Conservation (phyloP, 495 filamentous ascomycete genomes). For the Neurospora sp. region DNA sequence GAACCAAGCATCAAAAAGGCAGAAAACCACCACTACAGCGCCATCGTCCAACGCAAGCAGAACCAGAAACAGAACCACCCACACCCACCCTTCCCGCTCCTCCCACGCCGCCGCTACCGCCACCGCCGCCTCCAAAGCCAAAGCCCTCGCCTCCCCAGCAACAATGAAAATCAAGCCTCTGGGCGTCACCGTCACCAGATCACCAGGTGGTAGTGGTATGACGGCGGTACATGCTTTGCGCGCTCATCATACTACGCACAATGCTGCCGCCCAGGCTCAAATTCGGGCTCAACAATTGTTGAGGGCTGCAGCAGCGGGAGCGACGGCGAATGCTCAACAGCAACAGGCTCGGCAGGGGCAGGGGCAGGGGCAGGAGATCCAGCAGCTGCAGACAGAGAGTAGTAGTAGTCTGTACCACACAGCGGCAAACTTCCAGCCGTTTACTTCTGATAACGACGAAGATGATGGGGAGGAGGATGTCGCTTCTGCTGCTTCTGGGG, state of each 20-base stretch:
- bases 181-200: background rate
- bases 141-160: background rate
- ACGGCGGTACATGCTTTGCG: background rate
- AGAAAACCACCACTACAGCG: background rate
- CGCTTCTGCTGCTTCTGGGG: conserved; percentile 4
- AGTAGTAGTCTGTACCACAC: background rate
- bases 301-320: background rate
- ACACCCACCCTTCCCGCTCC: background rate
- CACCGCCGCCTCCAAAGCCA: background rate
- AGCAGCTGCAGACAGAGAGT: no score
- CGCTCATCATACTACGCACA: background rate
- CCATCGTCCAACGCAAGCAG: no score
- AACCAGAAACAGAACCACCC: background rate
- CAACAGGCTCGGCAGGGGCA: background rate
- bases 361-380: background rate
- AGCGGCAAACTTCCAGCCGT: background rate
- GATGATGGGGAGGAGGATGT: background rate
- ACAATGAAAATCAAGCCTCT: background rate
- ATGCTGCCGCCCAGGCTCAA: background rate
- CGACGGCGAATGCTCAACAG: background rate
- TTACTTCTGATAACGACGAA: background rate
- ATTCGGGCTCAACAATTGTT: background rate
- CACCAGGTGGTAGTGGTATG: background rate
- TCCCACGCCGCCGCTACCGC: background rate
- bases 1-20: background rate